phyloP scores from a whole-genome alignment of 768 basidiomycete genomes.

The Melanogaster broomeanus region DNA sequence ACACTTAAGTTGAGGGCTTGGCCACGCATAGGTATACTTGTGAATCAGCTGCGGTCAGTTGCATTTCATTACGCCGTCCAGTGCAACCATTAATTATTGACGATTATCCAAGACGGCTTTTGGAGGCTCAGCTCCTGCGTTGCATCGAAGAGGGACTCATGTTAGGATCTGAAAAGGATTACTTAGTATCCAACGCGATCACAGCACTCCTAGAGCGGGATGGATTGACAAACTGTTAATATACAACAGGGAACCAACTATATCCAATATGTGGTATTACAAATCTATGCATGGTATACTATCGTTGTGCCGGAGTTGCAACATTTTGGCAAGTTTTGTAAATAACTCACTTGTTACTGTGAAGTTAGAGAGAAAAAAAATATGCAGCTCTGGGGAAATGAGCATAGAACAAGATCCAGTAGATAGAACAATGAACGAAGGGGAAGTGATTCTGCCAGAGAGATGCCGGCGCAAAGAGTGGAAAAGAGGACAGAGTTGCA shows the following conservation, averaged over 20 bases:
- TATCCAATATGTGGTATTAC: conserved; percentile 1
- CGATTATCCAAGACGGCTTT: conserved; percentile 50
- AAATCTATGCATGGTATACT: conserved; percentile 14
- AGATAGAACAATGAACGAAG: no score
- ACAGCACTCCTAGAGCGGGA: conserved; percentile 40
- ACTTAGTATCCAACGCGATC: conserved; percentile 53
- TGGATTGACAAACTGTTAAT: conserved; percentile 23
- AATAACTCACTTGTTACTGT: no score
- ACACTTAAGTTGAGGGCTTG: conserved; percentile 71
- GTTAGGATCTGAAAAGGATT: conserved; percentile 47
- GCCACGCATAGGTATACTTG: conserved; percentile 89
- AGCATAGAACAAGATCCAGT: no score
- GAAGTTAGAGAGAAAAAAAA: no score
- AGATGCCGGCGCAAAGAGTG: no score
- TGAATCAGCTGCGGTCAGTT: conserved; percentile 78
- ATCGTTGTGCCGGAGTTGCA: no score
- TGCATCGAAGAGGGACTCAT: conserved; percentile 65
- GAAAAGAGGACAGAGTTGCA: no score
- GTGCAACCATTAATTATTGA: neutral
- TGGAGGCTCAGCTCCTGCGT: conserved; percentile 66
- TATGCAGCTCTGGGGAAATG: no score
- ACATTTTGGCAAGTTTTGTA: no score
- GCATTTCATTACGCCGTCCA: neutral
- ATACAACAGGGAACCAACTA: neutral
- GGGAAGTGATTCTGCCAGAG: no score